These are phyloP conservation scores for Sequoiadendron giganteum DNA, from an alignment of 75 land plant genomes.

Conservation along the genomic window DNA sequence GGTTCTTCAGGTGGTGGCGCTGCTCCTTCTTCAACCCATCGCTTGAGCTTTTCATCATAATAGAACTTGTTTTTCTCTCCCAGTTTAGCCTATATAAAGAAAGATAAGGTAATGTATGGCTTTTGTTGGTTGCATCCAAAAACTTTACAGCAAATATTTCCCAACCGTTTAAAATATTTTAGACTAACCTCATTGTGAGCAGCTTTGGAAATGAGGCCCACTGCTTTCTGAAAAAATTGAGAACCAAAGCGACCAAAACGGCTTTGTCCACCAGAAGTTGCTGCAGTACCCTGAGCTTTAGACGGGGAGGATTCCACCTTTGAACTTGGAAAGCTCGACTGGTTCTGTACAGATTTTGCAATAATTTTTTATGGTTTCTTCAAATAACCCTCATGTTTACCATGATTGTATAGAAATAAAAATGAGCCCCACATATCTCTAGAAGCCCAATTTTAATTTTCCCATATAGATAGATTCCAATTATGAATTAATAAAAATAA, in stretches of 20 bases:
- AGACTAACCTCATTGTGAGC: constrained; percentile 18
- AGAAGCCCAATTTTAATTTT: not conserved
- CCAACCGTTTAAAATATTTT: constrained; percentile 16
- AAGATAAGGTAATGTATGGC: not conserved
- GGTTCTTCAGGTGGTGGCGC: constrained; percentile 65
- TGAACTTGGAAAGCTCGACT: not conserved
- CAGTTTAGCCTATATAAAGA: constrained; percentile 74
- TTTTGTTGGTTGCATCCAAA: not conserved
- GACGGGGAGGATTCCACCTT: constrained; percentile 21
- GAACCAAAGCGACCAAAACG: constrained; percentile 73
- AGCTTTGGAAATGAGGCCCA: constrained; percentile 58
- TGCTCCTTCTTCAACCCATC: constrained; percentile 98
- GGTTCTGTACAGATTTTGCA: constrained; percentile 17
- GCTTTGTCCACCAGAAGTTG: constrained; percentile 35
- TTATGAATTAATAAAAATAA: not conserved
- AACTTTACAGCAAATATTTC: constrained; percentile 11
- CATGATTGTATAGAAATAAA: not conserved
- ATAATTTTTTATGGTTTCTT: not conserved
- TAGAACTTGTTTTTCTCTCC: constrained; percentile 93
- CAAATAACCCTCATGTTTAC: not conserved
- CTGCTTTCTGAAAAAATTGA: constrained; percentile 62
- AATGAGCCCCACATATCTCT: not conserved
- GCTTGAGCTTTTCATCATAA: constrained; percentile 94
- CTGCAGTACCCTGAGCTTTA: constrained; percentile 30
- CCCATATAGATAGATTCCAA: not conserved